phyloP scores from a whole-genome alignment of 2,329 filamentous ascomycete genomes.

The Daldinia sp. region DNA sequence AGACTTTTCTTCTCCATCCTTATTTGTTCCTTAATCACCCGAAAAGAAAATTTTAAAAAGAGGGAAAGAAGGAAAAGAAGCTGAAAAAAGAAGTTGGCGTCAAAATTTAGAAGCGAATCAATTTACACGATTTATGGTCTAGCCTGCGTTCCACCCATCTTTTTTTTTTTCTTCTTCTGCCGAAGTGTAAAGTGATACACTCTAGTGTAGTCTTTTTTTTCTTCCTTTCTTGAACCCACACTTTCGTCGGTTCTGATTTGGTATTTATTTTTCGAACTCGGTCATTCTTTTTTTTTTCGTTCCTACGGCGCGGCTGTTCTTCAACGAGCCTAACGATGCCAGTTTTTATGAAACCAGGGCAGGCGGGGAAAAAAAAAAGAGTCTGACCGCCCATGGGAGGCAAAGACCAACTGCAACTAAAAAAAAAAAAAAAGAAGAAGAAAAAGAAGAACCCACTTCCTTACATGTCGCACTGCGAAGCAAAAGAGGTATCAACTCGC shows the following conservation, averaged over 20 bases:
- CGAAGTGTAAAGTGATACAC: slow-evolving; percentile 31
- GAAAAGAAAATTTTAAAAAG: too few species aligned
- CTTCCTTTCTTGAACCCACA: slow-evolving; percentile 14
- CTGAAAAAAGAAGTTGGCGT: slow-evolving; percentile 10
- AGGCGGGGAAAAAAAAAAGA: slow-evolving; percentile 7
- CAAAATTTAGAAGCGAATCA: slow-evolving; percentile 6
- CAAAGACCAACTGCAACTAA: background rate
- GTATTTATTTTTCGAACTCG: slow-evolving; percentile 26
- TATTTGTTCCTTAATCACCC: slow-evolving; percentile 7
- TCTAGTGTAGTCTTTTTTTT: slow-evolving; percentile 33
- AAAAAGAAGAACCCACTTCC: slow-evolving; percentile 9
- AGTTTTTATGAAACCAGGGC: slow-evolving; percentile 8
- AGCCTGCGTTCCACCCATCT: slow-evolving; percentile 26
- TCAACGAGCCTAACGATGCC: background rate
- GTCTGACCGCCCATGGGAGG: slow-evolving; percentile 20
- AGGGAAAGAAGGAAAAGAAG: slow-evolving; percentile 2
- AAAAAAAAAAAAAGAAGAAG: background rate
- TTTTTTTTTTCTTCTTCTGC: slow-evolving; percentile 17
- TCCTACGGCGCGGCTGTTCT: slow-evolving; percentile 1
- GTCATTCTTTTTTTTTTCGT: slow-evolving; percentile 11
- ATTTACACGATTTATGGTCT: slow-evolving; percentile 27
- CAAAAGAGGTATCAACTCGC: slow-evolving; percentile 21
- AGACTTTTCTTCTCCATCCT: slow-evolving; percentile 9
- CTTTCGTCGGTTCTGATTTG: slow-evolving; percentile 28
- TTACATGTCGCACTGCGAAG: slow-evolving; percentile 26